Base-by-base conservation (phyloP, 805 yeast genomes). In the Kodamaea leandrae region DNA sequence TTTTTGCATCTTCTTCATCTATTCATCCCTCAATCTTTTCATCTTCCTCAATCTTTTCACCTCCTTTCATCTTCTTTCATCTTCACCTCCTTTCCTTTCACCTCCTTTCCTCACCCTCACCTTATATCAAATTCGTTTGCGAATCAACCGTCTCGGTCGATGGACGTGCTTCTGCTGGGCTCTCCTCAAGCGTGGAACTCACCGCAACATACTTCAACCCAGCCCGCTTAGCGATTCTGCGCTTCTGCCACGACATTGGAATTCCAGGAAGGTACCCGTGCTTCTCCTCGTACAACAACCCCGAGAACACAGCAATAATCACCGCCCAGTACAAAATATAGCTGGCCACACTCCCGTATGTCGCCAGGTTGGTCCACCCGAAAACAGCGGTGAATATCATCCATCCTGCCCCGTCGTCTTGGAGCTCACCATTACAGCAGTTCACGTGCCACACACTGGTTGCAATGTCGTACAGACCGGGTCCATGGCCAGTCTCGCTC, bases 281-380 rank as follows among this genome's bases (percentile, higher is more conserved):
- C 16, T 53, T 67, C 49, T 80, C 86, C 49, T 82, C 86, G 40
- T 52, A 60, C 13, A 63, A 39, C 45, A 63, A 65, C 18, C 67
- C 55, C 37, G 64, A 61, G 39, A 86, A 60, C 43, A 71, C 48
- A 1, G 63, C 48, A 20, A 83, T 68, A 6, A 78, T 71, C 3
- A 63, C 58, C 1, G 67, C 21, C 97, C 96, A 89, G 60, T 83
- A 89, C 1, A 71, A 41, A 46, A 77, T 74, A 64, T 89, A 89
- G 37, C 89, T 77, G 4, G 74, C 59, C 1, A 89, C 89, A 15
- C 95, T 85, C 3, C 95, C 95, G 56, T 83, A 86, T 0, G 97
- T 89, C 2, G 96, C 96, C 48, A 90, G 79, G 59, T 89, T 89
- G 10, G 93, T 88, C 97, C 97, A 89, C 2, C 97, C 97, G 37